Base-by-base conservation (phyloP, 179 eudicot species). In the Beta corolliflora region DNA sequence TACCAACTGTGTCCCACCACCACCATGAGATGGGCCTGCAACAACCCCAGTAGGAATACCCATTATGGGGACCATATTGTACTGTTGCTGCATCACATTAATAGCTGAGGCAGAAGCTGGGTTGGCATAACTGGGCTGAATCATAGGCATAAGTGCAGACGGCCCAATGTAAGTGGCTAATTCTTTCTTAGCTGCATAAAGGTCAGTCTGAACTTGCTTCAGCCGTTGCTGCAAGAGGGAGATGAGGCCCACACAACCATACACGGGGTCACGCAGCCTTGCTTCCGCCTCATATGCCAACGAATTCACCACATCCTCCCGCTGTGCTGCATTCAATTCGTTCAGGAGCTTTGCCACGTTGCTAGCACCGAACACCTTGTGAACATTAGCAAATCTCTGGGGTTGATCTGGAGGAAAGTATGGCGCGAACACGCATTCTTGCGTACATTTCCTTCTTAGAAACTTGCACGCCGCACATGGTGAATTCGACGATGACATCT, bases 391-490 rank as follows among this genome's bases (percentile, higher is more conserved):
- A 71, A 94, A 94, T 16, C 88, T 85, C 45, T 86, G 89, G 0
- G 97, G 97, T 25, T 94, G 91, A 83, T 94, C 98, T 3, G 98
- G 94, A 12, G 98, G 98, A 56, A 94, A 94, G 71, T 94, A 94
- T 0, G 98, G 98, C 0, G 98, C 98, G 58, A 93, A 93, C 9
- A 93, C 95, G 67, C 98, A 94, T 63, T 94, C 98, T 67, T 86
- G 94, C 0, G 92, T 90, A 88, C 98, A 94, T 79, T 93, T 94
- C 52, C 97, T 86, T 55, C 98, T 86, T 21, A 88, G 89, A n/a
- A 90, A 89, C 80, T 94, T 94, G 89, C 98, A 94, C 25, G 98
- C 97, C 2, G 97, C 97, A 66, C 98, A 94, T 16, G 98, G 98
- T 10, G 97, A 91, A 86, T 82, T 91, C 7, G 93, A 87, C 2